Conservation (phyloP, 1,284 basidiomycete genomes). For the Termitomyces sp. region DNA sequence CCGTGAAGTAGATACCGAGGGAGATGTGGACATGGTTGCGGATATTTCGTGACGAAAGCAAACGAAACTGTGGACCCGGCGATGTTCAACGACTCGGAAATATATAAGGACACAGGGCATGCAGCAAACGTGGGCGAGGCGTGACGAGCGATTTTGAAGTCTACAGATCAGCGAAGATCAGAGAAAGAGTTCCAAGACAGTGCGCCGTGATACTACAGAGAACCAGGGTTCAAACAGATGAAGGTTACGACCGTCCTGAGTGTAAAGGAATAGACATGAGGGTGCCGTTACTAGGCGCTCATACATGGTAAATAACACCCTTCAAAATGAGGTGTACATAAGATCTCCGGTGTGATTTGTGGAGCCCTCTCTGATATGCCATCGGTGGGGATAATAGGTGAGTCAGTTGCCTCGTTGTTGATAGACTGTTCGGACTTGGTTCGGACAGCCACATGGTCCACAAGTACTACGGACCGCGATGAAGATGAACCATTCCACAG, state of each 20-base stretch:
- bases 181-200: not conserved
- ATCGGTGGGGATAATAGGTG: constrained; percentile 9
- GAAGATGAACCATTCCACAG: not conserved
- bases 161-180: constrained; percentile 4
- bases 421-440: not conserved
- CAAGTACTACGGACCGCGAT: not conserved
- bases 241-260: not conserved
- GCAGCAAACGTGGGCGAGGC: constrained; percentile 12
- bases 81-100: constrained; percentile 5
- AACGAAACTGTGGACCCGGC: not conserved
- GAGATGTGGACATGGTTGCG: constrained; percentile 10
- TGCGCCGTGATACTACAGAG: not conserved
- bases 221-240: constrained; percentile 2
- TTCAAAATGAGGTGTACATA: constrained; percentile 2
- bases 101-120: constrained; percentile 12
- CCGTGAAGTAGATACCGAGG: constrained; percentile 17
- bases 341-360: constrained; percentile 8
- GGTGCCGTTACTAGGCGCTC: constrained; percentile 4
- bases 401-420: constrained; percentile 11
- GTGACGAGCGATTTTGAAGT: constrained; percentile 7
- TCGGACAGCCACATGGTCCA: not conserved
- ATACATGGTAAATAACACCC: constrained; percentile 1
- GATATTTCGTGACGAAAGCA: not conserved
- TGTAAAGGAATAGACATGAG: not conserved
- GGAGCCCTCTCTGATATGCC: constrained; percentile 3